These are phyloP conservation scores for Scheffersomyces spartinae DNA, from an alignment of 805 yeast species.

Conservation along the genomic window DNA sequence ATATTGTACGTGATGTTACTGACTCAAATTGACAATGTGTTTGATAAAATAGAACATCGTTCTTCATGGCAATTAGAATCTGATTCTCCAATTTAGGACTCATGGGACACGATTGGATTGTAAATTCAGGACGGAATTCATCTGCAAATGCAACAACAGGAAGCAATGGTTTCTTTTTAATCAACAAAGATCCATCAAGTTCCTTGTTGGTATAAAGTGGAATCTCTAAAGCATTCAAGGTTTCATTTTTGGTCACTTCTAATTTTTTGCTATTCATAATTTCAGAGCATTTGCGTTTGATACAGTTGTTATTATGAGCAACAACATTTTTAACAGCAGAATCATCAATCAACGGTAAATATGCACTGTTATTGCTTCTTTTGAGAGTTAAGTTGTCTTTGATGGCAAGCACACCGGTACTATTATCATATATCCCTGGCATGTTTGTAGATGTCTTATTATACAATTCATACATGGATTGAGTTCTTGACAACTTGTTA, in stretches of 20 bases:
- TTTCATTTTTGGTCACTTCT: background rate
- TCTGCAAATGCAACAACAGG: constrained; percentile 31
- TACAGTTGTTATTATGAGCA: constrained; percentile 10
- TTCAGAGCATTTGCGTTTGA: constrained; percentile 11
- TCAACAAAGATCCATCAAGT: background rate
- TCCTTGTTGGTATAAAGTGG: background rate
- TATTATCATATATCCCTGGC: background rate
- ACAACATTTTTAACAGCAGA: constrained; percentile 8
- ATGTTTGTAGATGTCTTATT: constrained; percentile 1
- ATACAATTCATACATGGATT: constrained; percentile 21
- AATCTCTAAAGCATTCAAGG: constrained; percentile 1
- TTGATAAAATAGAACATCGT: constrained; percentile 34
- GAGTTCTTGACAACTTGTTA: constrained; percentile 18
- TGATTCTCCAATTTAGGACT: constrained; percentile 38
- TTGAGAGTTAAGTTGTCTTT: no score
- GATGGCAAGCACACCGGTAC: constrained; percentile 1
- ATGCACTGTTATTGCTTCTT: no score
- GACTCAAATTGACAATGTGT: constrained; percentile 19
- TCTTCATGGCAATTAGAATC: constrained; percentile 39
- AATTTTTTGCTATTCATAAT: constrained; percentile 11
- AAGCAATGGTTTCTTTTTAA: constrained; percentile 11
- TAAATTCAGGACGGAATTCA: constrained; percentile 32
- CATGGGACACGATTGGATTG: constrained; percentile 43
- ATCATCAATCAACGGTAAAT: constrained; percentile 10
- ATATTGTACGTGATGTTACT: constrained; percentile 22